These are phyloP conservation scores for Stromatinia cepivora DNA, from an alignment of 2,329 filamentous ascomycete species.

Conservation along the genomic window DNA sequence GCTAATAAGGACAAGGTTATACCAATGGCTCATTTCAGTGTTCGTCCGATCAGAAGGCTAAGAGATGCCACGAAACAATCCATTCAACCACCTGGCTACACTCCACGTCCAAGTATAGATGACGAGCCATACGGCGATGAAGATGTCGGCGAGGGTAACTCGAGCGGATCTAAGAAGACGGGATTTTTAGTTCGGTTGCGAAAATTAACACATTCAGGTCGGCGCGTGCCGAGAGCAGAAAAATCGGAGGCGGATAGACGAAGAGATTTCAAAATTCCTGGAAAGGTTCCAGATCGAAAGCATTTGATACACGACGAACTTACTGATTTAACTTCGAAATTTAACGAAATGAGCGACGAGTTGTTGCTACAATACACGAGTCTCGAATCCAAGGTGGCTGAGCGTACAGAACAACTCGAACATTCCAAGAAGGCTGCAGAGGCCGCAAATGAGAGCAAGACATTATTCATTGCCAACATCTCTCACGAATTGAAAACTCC, in stretches of 20 bases:
- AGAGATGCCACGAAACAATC: slow-evolving; percentile 40
- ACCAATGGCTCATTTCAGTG: slow-evolving; percentile 78
- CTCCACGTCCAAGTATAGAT: slow-evolving; percentile 36
- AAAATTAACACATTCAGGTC: slow-evolving; percentile 32
- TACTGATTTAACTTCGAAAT: slow-evolving; percentile 56
- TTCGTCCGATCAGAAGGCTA: slow-evolving; percentile 60
- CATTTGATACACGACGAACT: slow-evolving; percentile 80
- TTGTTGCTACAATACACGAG: slow-evolving; percentile 81
- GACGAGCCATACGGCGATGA: slow-evolving; percentile 29
- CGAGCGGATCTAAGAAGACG: slow-evolving; percentile 38
- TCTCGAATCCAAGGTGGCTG: slow-evolving; percentile 79
- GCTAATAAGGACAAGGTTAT: slow-evolving; percentile 48
- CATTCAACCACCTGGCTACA: slow-evolving; percentile 39
- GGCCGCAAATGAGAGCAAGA: slow-evolving; percentile 96
- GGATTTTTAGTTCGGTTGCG: slow-evolving; percentile 37
- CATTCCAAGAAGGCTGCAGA: slow-evolving; percentile 90
- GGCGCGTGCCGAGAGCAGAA: slow-evolving; percentile 35
- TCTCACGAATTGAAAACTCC: slow-evolving; percentile 59
- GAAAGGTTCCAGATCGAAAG: slow-evolving; percentile 73
- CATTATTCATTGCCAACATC: slow-evolving; percentile 95
- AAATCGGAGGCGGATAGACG: slow-evolving; percentile 46
- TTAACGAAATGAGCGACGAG: slow-evolving; percentile 26
- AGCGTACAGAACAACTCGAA: slow-evolving; percentile 81
- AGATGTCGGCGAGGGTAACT: slow-evolving; percentile 30
- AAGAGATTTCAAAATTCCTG: slow-evolving; percentile 74